Percentiles rank a stretch among this genome's conserved stretches.
Conservation (phyloP, 176 grass and related monocot genomes). For the Phoenix roebelenii region DNA sequence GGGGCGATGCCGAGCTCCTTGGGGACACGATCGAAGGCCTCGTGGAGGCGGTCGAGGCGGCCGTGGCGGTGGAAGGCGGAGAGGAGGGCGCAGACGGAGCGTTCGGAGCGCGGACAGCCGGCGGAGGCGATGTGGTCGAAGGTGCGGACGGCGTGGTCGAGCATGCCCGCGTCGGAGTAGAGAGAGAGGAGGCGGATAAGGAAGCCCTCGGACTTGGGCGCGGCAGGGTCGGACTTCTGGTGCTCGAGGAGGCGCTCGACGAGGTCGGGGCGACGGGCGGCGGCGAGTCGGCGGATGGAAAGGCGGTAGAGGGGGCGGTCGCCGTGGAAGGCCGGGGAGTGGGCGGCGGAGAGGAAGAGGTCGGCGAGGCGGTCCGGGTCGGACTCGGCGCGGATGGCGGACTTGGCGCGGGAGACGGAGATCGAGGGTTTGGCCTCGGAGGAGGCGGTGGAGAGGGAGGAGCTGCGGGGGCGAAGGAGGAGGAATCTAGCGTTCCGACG, state of each 20-base stretch:
- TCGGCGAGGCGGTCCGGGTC: neutral
- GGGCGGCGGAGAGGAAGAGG: constrained; percentile 1
- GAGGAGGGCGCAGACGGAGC: neutral
- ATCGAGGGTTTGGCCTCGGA: neutral
- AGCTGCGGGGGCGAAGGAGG: neutral
- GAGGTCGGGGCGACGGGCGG: constrained; percentile 1
- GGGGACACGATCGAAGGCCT: constrained; percentile 6
- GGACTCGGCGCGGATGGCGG: neutral
- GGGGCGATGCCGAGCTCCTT: constrained; percentile 10
- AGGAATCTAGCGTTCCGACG: constrained; percentile 10
- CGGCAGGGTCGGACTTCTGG: constrained; percentile 21
- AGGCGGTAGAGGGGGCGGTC: neutral
- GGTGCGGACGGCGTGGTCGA: constrained; percentile 42
- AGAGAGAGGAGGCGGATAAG: constrained; percentile 54
- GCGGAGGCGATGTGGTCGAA: constrained; percentile 32
- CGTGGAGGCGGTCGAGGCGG: constrained; percentile 40
- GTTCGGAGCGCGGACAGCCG: neutral
- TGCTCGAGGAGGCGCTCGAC: constrained; percentile 15
- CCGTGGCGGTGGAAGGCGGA: constrained; percentile 6
- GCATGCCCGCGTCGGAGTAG: constrained; percentile 43
- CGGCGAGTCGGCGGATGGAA: neutral
- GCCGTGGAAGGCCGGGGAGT: neutral
- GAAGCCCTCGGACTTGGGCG: constrained; percentile 54
- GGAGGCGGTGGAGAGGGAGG: neutral
- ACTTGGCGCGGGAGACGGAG: neutral